Evolutionary conservation across 148 eudicot species (phyloP).

Genomic region (Camellia japonica): DNA sequence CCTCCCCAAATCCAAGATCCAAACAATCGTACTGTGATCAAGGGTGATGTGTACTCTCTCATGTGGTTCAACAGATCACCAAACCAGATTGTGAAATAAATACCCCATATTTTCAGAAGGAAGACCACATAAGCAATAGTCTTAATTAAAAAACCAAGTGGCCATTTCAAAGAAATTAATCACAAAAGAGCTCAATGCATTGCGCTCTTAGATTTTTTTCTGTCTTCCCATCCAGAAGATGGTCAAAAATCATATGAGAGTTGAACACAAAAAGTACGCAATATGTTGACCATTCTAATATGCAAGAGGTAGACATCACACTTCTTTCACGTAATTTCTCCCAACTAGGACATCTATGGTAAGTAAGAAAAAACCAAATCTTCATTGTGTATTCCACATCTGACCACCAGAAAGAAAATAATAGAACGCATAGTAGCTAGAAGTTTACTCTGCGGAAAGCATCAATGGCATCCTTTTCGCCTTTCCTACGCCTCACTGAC

Average conservation of each 20-base stretch:
- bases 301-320: not conserved
- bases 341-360: not conserved
- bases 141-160: not conserved
- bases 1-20: no score
- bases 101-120: not conserved
- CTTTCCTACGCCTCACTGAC: slow-evolving; percentile 63
- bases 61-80: not conserved
- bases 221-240: not conserved
- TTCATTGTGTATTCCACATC: not conserved
- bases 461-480: slow-evolving; percentile 59
- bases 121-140: not conserved
- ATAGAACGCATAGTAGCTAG: not conserved
- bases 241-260: not conserved
- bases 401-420: not conserved
- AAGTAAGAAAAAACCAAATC: not conserved
- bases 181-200: not conserved
- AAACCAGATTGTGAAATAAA: not conserved
- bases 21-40: not conserved
- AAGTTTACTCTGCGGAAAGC: slow-evolving; percentile 55
- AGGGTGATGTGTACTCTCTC: not conserved
- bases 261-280: not conserved
- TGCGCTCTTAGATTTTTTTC: not conserved
- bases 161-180: not conserved
- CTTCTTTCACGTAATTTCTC: not conserved
- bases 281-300: not conserved